Base-by-base conservation (phyloP, 352 stramenopile species). In the Phytophthora brassicae region DNA sequence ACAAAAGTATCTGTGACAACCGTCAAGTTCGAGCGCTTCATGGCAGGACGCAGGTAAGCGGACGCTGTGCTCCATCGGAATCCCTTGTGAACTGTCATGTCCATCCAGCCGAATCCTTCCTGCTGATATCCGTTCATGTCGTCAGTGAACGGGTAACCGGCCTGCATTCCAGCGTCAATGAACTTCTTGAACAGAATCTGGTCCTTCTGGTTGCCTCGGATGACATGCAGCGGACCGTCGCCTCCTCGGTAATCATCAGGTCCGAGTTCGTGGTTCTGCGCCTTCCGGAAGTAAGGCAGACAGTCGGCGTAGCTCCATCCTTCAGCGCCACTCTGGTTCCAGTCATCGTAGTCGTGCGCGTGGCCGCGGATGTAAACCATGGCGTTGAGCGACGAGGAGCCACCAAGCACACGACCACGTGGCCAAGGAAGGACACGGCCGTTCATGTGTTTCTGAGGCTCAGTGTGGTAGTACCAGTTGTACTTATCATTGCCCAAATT, bases 351-450 rank as follows among this genome's bases (percentile, higher is more conserved):
- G 72, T 96, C 89, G 50, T 87, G 75, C 7, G 87, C 85, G 57
- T 96, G 85, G 7, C 89, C 89, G 17, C 89, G 86, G 49, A 94
- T 92, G 79, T 96, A 96, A 17, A 96, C 88, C 89, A 96, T 96
- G 26, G 87, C 89, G 47, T 96, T 96, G 35, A 96, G 75, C 33
- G 86, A 96, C 33, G 87, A 96, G 3, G 86, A 96, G 22, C 89
- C 89, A 24, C 89, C 89, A 44, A 97, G 85, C 56, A 97, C 88
- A 47, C 88, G 87, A 29, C 89, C 89, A 6, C 89, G 86, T 22
- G 89, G 89, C 87, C 89, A 95, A 11, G 87, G 81, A 54, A 97
- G 66, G 9, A 77, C 65, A 3, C 88, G 84, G 57, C 82, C 85
- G 66, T 95, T 75, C 43, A 97, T 55, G 52, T 94, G 48, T 57